Evolutionary conservation across 1,139 yeast species (phyloP), one percentile per base, ranked within the genome.

Genomic region (Sugiyamaella paludigena): DNA sequence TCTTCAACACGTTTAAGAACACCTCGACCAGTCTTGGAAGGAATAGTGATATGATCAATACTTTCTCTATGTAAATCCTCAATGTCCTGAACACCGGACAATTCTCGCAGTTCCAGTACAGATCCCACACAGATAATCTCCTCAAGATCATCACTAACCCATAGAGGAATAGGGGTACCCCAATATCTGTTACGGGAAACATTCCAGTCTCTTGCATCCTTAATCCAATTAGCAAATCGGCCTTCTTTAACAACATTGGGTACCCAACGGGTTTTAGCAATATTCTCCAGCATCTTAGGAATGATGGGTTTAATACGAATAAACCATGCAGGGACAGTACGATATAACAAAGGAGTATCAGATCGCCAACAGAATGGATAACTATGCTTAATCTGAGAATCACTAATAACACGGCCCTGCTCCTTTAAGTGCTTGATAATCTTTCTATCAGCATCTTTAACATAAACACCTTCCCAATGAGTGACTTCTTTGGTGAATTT

Each of bases 311-410:
- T 81, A 51, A 92, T 85, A 68, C 95, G 86, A 52, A 92, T 95
- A 63, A 94, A 94, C 99, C 99, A 92, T 30, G 98, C 94, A 44
- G 99, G 98, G 57, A 92, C 97, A 41, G 96, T 83, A 75, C 95
- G 84, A 76, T 92, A 94, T 60, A 92, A 72, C 69, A 92, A 81
- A 45, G 99, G 99, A 36, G 99, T 94, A 68, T 92, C 98, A 2
- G 98, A 91, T 79, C 99, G 85, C 99, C 99, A 92, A 75, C 99
- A 92, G 84, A 92, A 92, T 63, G 99, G 98, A 70, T 92, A 92
- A 70, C 95, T 85, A 78, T 92, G 99, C 75, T 83, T 83, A 56
- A 92, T 76, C 75, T 92, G 98, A 41, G 88, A 76, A 53, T 82
- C 84, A 43, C 83, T 80, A 60, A 92, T 75, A 40, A 94, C 61